These are phyloP conservation scores for Mortierella claussenii DNA, from an alignment of 192 early-diverging fungal genomes.

Conservation along the genomic window DNA sequence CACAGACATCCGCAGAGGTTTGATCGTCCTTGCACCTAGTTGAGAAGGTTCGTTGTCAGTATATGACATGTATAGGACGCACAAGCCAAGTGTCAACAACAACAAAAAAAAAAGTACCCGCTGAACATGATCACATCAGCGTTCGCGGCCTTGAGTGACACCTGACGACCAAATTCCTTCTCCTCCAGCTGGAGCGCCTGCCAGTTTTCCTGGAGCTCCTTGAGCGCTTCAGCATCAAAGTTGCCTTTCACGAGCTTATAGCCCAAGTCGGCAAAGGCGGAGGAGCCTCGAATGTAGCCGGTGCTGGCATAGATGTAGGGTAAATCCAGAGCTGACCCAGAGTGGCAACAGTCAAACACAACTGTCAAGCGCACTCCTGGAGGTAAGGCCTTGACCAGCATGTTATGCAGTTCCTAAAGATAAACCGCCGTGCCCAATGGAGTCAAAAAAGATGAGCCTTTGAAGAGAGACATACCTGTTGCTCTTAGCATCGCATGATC, in stretches of 20 bases:
- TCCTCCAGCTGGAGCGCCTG: conserved; percentile 18
- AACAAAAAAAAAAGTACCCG: conserved; percentile 43
- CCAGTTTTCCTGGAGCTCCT: conserved; percentile 43
- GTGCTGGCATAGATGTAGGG: conserved; percentile 70
- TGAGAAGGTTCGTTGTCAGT: conserved; percentile 2
- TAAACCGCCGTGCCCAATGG: too few relatives aligned
- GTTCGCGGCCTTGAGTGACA: conserved; percentile 35
- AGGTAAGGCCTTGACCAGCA: conserved; percentile 58
- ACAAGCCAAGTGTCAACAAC: neutral
- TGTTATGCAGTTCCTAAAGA: conserved; percentile 45
- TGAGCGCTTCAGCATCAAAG: conserved; percentile 40
- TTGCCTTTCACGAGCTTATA: conserved; percentile 34
- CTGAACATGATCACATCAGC: conserved; percentile 76
- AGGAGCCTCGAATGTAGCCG: conserved; percentile 53
- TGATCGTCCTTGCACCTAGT: conserved; percentile 70
- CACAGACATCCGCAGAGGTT: conserved; percentile 70
- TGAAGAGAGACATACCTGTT: too few relatives aligned
- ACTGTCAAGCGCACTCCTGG: conserved; percentile 73
- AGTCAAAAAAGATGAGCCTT: too few relatives aligned
- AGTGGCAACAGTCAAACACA: conserved; percentile 80
- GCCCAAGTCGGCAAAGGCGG: conserved; percentile 28
- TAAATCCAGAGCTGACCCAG: conserved; percentile 75
- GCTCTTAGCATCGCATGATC: too few relatives aligned
- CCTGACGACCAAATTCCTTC: conserved; percentile 37
- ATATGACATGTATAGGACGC: too few relatives aligned